These are phyloP conservation scores for Puccinia triticina DNA, from an alignment of 1,284 basidiomycete genomes.

Conservation along the genomic window DNA sequence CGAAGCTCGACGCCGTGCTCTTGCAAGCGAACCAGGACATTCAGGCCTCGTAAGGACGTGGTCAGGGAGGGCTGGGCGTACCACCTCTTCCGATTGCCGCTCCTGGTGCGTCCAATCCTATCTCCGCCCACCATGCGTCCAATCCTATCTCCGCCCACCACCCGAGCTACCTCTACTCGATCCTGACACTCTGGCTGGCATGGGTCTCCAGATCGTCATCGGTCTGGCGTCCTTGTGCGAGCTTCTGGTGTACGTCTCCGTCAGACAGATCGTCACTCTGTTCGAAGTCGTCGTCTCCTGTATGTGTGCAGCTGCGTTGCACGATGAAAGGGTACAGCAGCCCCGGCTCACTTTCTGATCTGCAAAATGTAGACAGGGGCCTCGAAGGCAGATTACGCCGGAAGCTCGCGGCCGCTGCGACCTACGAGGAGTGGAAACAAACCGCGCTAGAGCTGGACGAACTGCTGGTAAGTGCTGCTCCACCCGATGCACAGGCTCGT, in stretches of 20 bases:
- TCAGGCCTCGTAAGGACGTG: constrained; percentile 62
- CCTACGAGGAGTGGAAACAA: constrained; percentile 24
- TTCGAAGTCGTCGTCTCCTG: constrained; percentile 87
- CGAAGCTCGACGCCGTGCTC: constrained; percentile 11
- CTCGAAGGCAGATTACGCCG: not conserved
- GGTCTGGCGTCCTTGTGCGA: constrained; percentile 81
- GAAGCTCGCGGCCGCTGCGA: not conserved
- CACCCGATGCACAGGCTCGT: no score
- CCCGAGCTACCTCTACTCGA: not conserved
- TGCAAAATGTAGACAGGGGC: not conserved
- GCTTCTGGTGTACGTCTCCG: constrained; percentile 79
- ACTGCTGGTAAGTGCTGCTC: not conserved
- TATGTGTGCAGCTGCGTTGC: constrained; percentile 62
- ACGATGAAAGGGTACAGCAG: not conserved
- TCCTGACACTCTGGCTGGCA: not conserved
- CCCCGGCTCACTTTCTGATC: not conserved
- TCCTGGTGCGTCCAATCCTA: constrained; percentile 66
- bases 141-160: no score
- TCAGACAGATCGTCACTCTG: constrained; percentile 88
- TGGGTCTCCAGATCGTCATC: constrained; percentile 69
- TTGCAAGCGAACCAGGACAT: constrained; percentile 61
- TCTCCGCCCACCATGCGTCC: not conserved
- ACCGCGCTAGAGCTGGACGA: constrained; percentile 6
- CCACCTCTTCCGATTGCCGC: constrained; percentile 80
- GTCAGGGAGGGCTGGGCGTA: constrained; percentile 73